phyloP scores from a whole-genome alignment of 179 eudicot genomes.

The Silene coronaria region DNA sequence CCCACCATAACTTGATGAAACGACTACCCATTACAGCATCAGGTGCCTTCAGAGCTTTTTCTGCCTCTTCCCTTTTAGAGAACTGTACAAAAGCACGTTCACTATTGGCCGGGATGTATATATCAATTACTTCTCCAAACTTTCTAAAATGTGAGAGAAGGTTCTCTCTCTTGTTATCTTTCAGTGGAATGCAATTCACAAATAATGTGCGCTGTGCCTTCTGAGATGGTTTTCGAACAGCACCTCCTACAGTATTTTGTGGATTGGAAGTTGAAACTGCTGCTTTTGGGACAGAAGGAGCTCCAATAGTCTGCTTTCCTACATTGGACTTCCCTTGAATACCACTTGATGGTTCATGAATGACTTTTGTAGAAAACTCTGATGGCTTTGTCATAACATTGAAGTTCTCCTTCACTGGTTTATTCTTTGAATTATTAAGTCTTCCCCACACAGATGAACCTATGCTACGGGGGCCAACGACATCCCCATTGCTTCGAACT shows the following conservation, averaged over 20 bases:
- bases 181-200: conserved; percentile 68
- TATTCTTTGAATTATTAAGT: conserved; percentile 42
- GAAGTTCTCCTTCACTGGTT: conserved; percentile 38
- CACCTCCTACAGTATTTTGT: conserved; percentile 40
- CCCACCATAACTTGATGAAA: conserved; percentile 86
- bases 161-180: conserved; percentile 72
- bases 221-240: conserved; percentile 46
- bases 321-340: conserved; percentile 29
- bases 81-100: conserved; percentile 97
- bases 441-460: conserved; percentile 58
- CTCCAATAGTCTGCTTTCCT: conserved; percentile 37
- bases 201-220: conserved; percentile 76
- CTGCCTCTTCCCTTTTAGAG: conserved; percentile 87
- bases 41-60: conserved; percentile 82
- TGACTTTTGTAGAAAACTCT: conserved; percentile 27
- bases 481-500: conserved; percentile 30
- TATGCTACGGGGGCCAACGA: conserved; percentile 44
- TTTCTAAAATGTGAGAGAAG: conserved; percentile 77
- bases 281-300: conserved; percentile 28
- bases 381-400: conserved; percentile 36
- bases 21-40: conserved; percentile 99
- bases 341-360: conserved; percentile 28
- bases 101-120: conserved; percentile 61
- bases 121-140: conserved; percentile 83
- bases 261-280: conserved; percentile 37